These are phyloP conservation scores for Candida glaebosa DNA, from an alignment of 805 yeast species.

Conservation along the genomic window DNA sequence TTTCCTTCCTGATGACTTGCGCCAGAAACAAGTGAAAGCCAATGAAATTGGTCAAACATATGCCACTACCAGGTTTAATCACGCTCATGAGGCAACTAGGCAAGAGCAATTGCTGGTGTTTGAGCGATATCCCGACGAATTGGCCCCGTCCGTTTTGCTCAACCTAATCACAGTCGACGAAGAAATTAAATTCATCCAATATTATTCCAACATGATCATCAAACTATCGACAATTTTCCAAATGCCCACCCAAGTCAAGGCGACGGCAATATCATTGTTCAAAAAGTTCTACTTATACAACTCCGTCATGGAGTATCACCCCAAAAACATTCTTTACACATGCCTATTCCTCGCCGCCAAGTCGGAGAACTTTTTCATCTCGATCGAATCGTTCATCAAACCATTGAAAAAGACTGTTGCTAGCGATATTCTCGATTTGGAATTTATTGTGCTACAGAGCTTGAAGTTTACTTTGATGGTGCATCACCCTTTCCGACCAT, in stretches of 20 bases:
- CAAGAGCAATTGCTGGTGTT: slow-evolving; percentile 27
- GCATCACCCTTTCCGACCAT: slow-evolving; percentile 84
- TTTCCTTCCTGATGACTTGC: slow-evolving; percentile 58
- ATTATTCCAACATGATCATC: slow-evolving; percentile 68
- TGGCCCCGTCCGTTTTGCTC: slow-evolving; percentile 27
- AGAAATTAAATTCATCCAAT: slow-evolving; percentile 63
- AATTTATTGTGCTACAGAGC: slow-evolving; percentile 70
- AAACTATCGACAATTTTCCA: slow-evolving; percentile 69
- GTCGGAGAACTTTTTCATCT: slow-evolving; percentile 84
- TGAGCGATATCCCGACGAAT: slow-evolving; percentile 24
- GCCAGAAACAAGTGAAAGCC: slow-evolving; percentile 42
- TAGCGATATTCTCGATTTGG: slow-evolving; percentile 68
- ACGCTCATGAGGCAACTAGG: slow-evolving; percentile 15
- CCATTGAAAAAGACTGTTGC: slow-evolving; percentile 67
- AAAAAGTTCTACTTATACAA: slow-evolving; percentile 75
- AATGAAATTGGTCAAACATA: slow-evolving; percentile 51
- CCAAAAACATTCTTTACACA: slow-evolving; percentile 66
- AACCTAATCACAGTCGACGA: slow-evolving; percentile 61
- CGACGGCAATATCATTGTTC: slow-evolving; percentile 83
- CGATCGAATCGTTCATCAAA: slow-evolving; percentile 74
- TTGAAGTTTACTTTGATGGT: slow-evolving; percentile 76
- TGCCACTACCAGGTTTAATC: slow-evolving; percentile 31
- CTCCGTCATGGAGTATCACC: slow-evolving; percentile 85
- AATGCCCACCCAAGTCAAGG: slow-evolving; percentile 82
- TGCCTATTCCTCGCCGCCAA: slow-evolving; percentile 90